Base-by-base conservation (phyloP, 768 basidiomycete species). In the Trametes elegans region DNA sequence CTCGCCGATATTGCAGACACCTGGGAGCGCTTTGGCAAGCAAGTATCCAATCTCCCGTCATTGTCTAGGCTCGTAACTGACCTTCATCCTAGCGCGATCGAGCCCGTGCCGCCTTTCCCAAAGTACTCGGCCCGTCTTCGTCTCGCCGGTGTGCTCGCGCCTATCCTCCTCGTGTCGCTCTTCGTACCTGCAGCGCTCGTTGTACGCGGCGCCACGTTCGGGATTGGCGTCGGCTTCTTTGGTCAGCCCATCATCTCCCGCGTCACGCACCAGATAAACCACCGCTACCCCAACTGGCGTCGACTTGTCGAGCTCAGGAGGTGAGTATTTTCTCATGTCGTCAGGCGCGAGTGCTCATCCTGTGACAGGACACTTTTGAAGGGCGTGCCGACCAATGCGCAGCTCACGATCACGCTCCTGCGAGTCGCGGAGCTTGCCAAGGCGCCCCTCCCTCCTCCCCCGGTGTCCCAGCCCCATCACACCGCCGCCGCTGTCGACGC, bases 341-440 rank as follows among this genome's bases (percentile, higher is more conserved):
- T 13, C n/a, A n/a, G 18, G 27, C 8, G 11, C 24, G 3, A 2
- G 16, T 21, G 18, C 5, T 13, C 41, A 16, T 39, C 24, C 50
- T 19, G 31, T 13, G 16, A 10, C 39, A 72, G 71, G 40, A 66
- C 74, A 10, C 57, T 78, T 36, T 66, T 78, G 24, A 60, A 60
- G 2, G 74, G 74, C 18, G 73, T 73, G 0, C 76, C 76, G 8
- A 76, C 76, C 38, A 76, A 78, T 55, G 71, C 73, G 27, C 76
- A 78, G 54, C 70, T 78, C 9, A 63, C 75, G 11, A 56, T 77
- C 19, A 73, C 75, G 8, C 62, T 78, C 18, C 66, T 77, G 4
- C 70, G 77, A 5, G 63, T 75, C 23, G 75, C 70, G 5, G 77
- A 78, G 57, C 64, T 53, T 24, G 64, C 66, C 35, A 69, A 71